Base-by-base conservation (phyloP, 495 filamentous ascomycete species). In the Podospora australis region DNA sequence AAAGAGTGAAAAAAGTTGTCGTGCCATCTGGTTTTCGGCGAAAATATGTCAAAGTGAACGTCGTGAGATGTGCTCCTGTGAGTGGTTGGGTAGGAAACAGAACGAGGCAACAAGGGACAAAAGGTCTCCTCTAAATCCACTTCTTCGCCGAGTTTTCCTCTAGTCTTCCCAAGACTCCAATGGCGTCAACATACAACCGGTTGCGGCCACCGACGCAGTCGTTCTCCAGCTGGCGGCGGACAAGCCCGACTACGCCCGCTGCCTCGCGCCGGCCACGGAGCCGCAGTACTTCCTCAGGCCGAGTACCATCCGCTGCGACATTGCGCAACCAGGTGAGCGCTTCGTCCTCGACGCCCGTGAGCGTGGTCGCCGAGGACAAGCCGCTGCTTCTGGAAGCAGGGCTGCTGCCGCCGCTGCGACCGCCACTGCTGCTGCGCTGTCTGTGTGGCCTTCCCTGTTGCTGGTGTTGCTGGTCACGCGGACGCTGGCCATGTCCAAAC, bases 291-390 rank as follows among this genome's bases (percentile, higher is more conserved):
- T 63, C 56, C 30, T 68, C 65, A 5, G 54, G 46, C 32, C 48
- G 46, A 43, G 63, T 38, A 58, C 86, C 58, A 83, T 44, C 39
- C 6, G 20, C 49, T 7, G 91, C 75, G 81, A 92, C 74, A 75
- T 79, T 54, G 81, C 81, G 32, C 72, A 82, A 46, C 71, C 75
- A 55, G 66, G 72, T 61, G 67, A 80, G 1, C 65, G 70, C 38
- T 65, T 77, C 41, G 62, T 75, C 16, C 60, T 69, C 52, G n/a
- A 23, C 7, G 23, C 23, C 22, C 59, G 68, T 46, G 36, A 48
- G 1, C 62, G 69, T 19, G 60, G 74, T n/a, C 19, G 32, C 48
- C 5, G 43, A n/a, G 6, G 42, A 46, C 9, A 36, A 8, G 46
- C 59, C 39, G 51, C 40, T 65, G 49, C 57, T 43, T 45, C 14